Conservation (phyloP, 2,329 filamentous ascomycete species). For the Colletotrichum tabaci region DNA sequence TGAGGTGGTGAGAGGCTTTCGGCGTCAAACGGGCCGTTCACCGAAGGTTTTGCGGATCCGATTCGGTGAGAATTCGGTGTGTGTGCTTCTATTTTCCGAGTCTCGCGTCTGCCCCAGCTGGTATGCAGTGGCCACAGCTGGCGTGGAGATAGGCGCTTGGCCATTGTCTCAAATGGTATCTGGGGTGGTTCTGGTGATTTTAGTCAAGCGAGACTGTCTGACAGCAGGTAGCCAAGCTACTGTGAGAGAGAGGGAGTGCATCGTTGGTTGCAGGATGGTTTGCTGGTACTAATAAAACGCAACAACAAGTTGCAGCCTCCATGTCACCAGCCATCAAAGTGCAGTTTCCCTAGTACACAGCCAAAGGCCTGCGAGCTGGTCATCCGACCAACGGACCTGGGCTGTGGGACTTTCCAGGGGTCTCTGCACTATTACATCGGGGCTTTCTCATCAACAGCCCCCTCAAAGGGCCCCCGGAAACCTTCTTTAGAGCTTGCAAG, state of each 20-base stretch:
- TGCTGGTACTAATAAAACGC: no score
- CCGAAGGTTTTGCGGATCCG: not conserved
- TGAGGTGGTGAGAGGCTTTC: slow-evolving; percentile 26
- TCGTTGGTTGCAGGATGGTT: no score
- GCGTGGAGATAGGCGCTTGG: not conserved
- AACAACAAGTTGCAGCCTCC: not conserved
- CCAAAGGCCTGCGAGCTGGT: not conserved
- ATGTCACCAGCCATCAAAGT: not conserved
- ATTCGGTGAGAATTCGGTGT: slow-evolving; percentile 18
- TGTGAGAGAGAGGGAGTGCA: not conserved
- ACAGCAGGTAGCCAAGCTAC: slow-evolving; percentile 8
- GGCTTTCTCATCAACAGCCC: slow-evolving; percentile 14
- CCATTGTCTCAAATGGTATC: not conserved
- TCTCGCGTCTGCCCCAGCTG: not conserved
- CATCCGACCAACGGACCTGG: slow-evolving; percentile 30
- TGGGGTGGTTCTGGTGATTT: not conserved
- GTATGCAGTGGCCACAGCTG: not conserved
- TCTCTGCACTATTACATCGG: slow-evolving; percentile 3
- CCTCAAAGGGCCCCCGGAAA: not conserved
- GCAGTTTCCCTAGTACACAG: not conserved
- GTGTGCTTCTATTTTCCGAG: not conserved
- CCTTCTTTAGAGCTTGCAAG: slow-evolving; percentile 28
- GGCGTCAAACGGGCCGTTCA: slow-evolving; percentile 40
- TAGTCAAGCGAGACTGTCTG: slow-evolving; percentile 14
- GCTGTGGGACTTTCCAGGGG: slow-evolving; percentile 9